Percentiles rank a stretch among this genome's conserved stretches.
Conservation (phyloP, 768 basidiomycete genomes). For the Mycena kentingensis region DNA sequence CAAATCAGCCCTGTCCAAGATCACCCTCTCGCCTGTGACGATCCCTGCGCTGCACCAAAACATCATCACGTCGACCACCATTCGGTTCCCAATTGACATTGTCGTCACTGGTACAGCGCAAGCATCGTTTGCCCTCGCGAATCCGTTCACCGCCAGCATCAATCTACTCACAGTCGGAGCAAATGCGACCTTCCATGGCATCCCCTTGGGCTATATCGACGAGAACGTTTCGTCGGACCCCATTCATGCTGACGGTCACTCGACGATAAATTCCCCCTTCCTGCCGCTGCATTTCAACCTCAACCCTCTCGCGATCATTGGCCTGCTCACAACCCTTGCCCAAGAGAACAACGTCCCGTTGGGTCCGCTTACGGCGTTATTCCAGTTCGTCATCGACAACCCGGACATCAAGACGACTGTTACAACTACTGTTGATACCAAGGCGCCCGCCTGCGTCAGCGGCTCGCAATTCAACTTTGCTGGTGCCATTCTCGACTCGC, state of each 20-base stretch:
- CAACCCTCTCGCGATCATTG: conserved; percentile 61
- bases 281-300: conserved; percentile 68
- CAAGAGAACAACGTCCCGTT: conserved; percentile 57
- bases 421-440: conserved; percentile 54
- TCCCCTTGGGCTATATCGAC: conserved; percentile 62
- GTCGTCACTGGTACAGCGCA: conserved; percentile 60
- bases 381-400: conserved; percentile 54
- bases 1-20: conserved; percentile 59
- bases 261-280: conserved; percentile 53
- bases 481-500: conserved; percentile 61
- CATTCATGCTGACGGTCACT: conserved; percentile 61
- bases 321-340: conserved; percentile 52
- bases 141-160: conserved; percentile 75
- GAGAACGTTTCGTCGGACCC: conserved; percentile 58
- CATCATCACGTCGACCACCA: conserved; percentile 54
- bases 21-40: conserved; percentile 58
- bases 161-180: conserved; percentile 59
- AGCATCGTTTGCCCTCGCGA: conserved; percentile 57
- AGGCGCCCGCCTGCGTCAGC: conserved; percentile 60
- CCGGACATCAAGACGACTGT: conserved; percentile 57
- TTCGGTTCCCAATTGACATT: conserved; percentile 65
- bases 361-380: conserved; percentile 58
- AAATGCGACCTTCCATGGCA: conserved; percentile 53
- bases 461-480: conserved; percentile 65
- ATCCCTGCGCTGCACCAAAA: conserved; percentile 68